Conservation (phyloP, 2,329 filamentous ascomycete species). For the Ramularia collo-cygni region DNA sequence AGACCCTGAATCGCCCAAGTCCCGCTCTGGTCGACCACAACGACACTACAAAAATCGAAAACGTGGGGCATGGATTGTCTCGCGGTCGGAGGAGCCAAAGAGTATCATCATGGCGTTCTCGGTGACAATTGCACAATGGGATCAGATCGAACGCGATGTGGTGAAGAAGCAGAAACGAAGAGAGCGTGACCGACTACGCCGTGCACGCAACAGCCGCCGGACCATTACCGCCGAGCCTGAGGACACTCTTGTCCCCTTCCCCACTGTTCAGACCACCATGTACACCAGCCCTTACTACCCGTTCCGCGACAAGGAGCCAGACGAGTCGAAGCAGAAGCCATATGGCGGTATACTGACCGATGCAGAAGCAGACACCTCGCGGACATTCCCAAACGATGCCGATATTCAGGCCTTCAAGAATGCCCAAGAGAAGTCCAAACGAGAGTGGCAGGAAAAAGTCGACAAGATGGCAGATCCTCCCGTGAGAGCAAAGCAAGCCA, state of each 20-base stretch:
- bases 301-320: conserved; percentile 80
- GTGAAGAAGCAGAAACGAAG: conserved; percentile 49
- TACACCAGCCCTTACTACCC: conserved; percentile 79
- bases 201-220: conserved; percentile 39
- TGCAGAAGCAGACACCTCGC: conserved; percentile 81
- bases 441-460: conserved; percentile 73
- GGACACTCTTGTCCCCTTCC: conserved; percentile 43
- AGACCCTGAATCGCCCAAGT: conserved; percentile 21
- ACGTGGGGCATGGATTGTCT: conserved; percentile 25
- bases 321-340: conserved; percentile 85
- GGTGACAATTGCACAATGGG: conserved; percentile 29
- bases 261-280: conserved; percentile 52
- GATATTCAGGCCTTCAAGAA: conserved; percentile 85
- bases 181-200: conserved; percentile 37
- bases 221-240: conserved; percentile 34
- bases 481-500: conserved; percentile 57
- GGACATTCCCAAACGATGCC: conserved; percentile 71
- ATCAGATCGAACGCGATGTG: conserved; percentile 31
- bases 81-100: conserved; percentile 27
- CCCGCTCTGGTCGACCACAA: conserved; percentile 45
- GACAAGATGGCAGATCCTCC: conserved; percentile 58
- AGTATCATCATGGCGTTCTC: conserved; percentile 49
- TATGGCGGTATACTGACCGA: conserved; percentile 92
- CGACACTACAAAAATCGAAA: conserved; percentile 46
- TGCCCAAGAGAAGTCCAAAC: conserved; percentile 83